Evolutionary conservation across 73 alveolate species (phyloP).

Genomic region (Tetrahymena malaccensis): DNA sequence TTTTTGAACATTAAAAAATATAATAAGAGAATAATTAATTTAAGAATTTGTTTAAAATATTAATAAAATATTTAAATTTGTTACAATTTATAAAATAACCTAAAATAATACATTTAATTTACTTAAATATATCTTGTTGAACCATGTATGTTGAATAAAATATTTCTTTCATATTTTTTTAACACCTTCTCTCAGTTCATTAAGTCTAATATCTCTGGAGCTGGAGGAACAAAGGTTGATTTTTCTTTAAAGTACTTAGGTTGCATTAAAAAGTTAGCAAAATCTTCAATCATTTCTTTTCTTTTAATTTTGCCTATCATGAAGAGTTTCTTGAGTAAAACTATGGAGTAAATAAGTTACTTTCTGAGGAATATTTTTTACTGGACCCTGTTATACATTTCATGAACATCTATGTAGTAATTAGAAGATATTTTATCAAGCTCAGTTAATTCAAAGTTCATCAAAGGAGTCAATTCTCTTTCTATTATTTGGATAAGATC

Average conservation of each 20-base stretch:
- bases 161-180: not conserved
- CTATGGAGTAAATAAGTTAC: not conserved
- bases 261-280: not conserved
- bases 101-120: no score
- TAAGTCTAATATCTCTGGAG: not conserved
- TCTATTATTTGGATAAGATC: not conserved
- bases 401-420: not conserved
- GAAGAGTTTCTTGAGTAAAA: not conserved
- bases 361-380: not conserved
- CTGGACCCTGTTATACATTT: not conserved
- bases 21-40: no score
- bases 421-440: not conserved
- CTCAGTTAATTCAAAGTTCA: not conserved
- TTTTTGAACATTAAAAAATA: no score
- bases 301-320: not conserved
- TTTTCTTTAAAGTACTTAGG: not conserved
- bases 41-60: no score
- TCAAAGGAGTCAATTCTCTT: not conserved
- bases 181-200: not conserved
- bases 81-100: no score
- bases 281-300: not conserved
- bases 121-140: no score
- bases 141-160: no score
- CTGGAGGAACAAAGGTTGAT: not conserved
- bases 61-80: no score